These are phyloP conservation scores for Aspergillus hancockii DNA, from an alignment of 495 filamentous ascomycete genomes.

Conservation along the genomic window DNA sequence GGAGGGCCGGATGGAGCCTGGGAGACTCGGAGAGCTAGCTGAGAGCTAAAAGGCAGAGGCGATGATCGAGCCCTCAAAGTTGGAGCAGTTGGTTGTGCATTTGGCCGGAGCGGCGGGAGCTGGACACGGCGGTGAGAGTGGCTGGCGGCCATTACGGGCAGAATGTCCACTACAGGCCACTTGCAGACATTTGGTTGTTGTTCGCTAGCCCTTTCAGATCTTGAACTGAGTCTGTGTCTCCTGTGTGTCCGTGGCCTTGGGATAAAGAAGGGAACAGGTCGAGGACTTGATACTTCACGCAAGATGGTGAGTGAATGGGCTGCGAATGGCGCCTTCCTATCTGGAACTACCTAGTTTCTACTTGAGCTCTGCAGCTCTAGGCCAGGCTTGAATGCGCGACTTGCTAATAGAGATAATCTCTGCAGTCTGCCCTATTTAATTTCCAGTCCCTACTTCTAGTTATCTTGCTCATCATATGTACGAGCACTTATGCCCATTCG, in stretches of 20 bases:
- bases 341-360: too few relatives aligned
- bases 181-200: neutral
- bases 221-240: neutral
- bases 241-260: neutral
- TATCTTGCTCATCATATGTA: conserved; percentile 93
- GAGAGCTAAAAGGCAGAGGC: conserved; percentile 1
- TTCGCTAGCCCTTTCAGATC: neutral
- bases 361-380: too few relatives aligned
- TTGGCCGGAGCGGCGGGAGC: conserved; percentile 6
- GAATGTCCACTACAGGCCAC: conserved; percentile 4
- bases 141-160: conserved; percentile 19
- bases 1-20: neutral
- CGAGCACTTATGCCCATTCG: conserved; percentile 87
- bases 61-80: neutral
- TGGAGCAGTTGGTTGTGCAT: neutral
- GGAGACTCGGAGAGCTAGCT: conserved; percentile 6
- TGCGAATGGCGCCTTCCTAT: neutral
- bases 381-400: neutral
- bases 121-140: conserved; percentile 20
- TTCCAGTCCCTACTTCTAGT: conserved; percentile 93
- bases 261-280: neutral
- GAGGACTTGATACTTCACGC: neutral
- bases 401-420: neutral
- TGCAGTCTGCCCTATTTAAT: conserved; percentile 93
- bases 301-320: conserved; percentile 25